Evolutionary conservation across 371 early-diverging fungal genomes (phyloP).

Genomic region (Cokeromyces recurvatus): DNA sequence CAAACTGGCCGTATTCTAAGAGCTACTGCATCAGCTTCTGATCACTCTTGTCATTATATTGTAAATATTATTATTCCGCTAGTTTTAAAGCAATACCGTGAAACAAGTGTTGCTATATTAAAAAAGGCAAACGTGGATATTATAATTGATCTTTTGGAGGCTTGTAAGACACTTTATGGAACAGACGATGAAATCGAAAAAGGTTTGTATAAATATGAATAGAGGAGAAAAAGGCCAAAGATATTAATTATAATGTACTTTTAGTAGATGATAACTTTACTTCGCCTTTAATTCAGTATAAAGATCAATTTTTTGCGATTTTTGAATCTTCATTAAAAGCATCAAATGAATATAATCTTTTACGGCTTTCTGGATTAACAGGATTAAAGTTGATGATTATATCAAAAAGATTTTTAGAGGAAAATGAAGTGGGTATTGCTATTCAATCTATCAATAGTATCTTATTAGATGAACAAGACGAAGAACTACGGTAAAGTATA

Average conservation of each 20-base stretch:
- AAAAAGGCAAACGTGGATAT: conserved; percentile 66
- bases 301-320: conserved; percentile 63
- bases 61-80: conserved; percentile 50
- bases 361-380: conserved; percentile 62
- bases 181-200: conserved; percentile 30
- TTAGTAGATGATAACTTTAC: conserved; percentile 40
- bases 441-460: conserved; percentile 56
- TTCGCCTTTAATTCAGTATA: conserved; percentile 58
- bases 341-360: conserved; percentile 69
- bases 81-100: conserved; percentile 50
- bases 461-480: conserved; percentile 46
- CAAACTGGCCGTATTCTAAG: conserved; percentile 64
- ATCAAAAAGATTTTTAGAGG: conserved; percentile 48
- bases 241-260: too few relatives aligned
- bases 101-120: conserved; percentile 51
- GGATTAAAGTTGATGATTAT: conserved; percentile 65
- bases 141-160: conserved; percentile 63
- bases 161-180: conserved; percentile 56
- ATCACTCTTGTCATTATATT: conserved; percentile 60
- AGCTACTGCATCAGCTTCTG: conserved; percentile 66
- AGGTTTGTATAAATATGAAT: conserved; percentile 23
- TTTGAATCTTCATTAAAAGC: conserved; percentile 55
- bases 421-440: conserved; percentile 58
- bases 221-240: background rate
- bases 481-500: conserved; percentile 40